Conservation (phyloP, 139 green algal species). For the Chara braunii region DNA sequence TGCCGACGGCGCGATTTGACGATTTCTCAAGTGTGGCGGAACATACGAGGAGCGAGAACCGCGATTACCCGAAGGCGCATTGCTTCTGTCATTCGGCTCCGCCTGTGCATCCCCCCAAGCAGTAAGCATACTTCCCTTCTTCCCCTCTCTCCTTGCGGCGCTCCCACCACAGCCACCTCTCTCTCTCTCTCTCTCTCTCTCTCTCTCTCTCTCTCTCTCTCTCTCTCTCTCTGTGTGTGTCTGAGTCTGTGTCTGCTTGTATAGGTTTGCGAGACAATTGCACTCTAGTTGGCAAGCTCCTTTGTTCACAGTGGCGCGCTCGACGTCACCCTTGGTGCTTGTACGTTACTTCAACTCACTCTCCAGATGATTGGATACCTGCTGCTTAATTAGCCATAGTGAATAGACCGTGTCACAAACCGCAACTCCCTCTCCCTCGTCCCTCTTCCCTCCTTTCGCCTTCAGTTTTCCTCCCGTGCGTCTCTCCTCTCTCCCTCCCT, state of each 20-base stretch:
- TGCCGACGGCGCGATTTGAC: not conserved
- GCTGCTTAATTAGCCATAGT: not conserved
- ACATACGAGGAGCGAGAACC: conserved; percentile 49
- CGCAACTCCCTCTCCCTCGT: not conserved
- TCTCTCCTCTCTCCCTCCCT: conserved; percentile 11
- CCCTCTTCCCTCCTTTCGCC: conserved; percentile 1
- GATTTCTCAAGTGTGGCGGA: conserved; percentile 59
- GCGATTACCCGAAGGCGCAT: not conserved
- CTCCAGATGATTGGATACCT: conserved; percentile 1
- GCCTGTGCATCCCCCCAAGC: not conserved
- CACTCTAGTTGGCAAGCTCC: conserved; percentile 17
- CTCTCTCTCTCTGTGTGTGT: not conserved
- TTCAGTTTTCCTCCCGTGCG: not conserved
- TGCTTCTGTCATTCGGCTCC: not conserved
- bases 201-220: conserved; percentile 4
- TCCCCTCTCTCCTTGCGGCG: not conserved
- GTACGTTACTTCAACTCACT: conserved; percentile 15
- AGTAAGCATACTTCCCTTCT: not conserved
- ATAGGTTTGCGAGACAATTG: conserved; percentile 6
- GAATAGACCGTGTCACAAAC: not conserved
- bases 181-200: conserved; percentile 4
- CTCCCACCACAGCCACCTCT: not conserved
- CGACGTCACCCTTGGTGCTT: conserved; percentile 1
- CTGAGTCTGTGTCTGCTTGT: not conserved
- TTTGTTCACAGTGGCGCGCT: conserved; percentile 11